Conservation (phyloP, 2,329 filamentous ascomycete species). For the Fusarium longipes region DNA sequence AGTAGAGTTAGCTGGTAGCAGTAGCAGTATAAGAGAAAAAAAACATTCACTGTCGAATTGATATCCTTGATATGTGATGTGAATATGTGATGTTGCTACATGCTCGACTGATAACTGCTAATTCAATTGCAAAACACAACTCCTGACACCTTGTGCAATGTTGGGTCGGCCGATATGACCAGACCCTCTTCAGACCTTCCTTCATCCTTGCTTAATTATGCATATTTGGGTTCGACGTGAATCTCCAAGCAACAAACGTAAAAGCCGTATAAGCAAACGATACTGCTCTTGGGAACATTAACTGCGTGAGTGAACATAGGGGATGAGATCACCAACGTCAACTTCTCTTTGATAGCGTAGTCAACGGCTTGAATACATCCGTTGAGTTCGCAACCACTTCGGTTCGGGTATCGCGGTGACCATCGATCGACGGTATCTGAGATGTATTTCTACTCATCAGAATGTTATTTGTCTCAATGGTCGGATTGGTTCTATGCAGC, state of each 20-base stretch:
- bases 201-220: slow-evolving; percentile 21
- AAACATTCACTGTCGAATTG: neutral
- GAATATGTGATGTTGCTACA: slow-evolving; percentile 22
- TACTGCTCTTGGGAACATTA: slow-evolving; percentile 27
- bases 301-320: slow-evolving; percentile 27
- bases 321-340: slow-evolving; percentile 22
- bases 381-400: neutral
- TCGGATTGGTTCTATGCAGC: slow-evolving; percentile 4
- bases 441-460: neutral
- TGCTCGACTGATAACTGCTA: slow-evolving; percentile 32
- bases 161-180: slow-evolving; percentile 12
- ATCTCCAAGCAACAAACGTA: slow-evolving; percentile 22
- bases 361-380: neutral
- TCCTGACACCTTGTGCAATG: slow-evolving; percentile 27
- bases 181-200: slow-evolving; percentile 18
- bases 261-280: slow-evolving; percentile 28
- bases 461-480: slow-evolving; percentile 2
- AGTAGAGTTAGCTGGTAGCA: neutral
- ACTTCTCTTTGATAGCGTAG: slow-evolving; percentile 6
- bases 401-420: neutral
- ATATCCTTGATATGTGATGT: neutral
- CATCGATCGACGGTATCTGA: neutral
- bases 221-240: slow-evolving; percentile 32
- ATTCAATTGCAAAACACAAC: slow-evolving; percentile 25
- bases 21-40: neutral